phyloP scores from a whole-genome alignment of 73 alveolate species.

The Paramecium biaurelia region DNA sequence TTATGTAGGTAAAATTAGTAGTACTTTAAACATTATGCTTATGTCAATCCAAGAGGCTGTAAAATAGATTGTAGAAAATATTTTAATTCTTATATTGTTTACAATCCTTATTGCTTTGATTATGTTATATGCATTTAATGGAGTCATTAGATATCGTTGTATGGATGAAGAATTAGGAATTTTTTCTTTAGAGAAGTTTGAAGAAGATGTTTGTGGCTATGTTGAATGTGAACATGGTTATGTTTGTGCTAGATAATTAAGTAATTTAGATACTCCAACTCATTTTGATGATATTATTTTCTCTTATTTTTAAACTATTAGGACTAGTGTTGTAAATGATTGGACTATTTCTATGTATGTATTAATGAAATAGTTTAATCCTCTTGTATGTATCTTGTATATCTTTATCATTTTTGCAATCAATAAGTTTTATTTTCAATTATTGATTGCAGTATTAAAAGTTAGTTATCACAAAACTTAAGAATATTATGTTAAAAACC shows the following conservation, averaged over 20 bases:
- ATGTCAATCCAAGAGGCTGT: neutral
- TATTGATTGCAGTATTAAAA: conserved; percentile 13
- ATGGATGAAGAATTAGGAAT: conserved; percentile 8
- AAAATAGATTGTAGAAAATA: conserved; percentile 13
- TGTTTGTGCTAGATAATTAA: neutral
- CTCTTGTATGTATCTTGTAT: neutral
- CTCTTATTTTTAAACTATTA: conserved; percentile 4
- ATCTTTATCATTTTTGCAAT: neutral
- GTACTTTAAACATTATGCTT: conserved; percentile 30
- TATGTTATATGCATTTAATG: neutral
- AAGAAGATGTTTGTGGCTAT: conserved; percentile 31
- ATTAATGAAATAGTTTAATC: conserved; percentile 39
- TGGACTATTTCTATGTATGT: conserved; percentile 45
- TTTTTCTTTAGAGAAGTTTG: neutral
- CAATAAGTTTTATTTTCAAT: conserved; percentile 17
- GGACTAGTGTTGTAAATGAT: conserved; percentile 10
- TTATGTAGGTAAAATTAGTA: conserved; percentile 1
- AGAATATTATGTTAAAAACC: conserved; percentile 13
- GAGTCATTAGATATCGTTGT: conserved; percentile 41
- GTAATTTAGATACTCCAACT: neutral
- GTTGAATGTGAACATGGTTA: conserved; percentile 21
- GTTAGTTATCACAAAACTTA: conserved; percentile 20
- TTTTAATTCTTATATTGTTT: neutral
- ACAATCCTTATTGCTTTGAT: neutral
- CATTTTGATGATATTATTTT: neutral